Base-by-base conservation (phyloP, 2,329 filamentous ascomycete species). In the Chaetomiaceae sp. region DNA sequence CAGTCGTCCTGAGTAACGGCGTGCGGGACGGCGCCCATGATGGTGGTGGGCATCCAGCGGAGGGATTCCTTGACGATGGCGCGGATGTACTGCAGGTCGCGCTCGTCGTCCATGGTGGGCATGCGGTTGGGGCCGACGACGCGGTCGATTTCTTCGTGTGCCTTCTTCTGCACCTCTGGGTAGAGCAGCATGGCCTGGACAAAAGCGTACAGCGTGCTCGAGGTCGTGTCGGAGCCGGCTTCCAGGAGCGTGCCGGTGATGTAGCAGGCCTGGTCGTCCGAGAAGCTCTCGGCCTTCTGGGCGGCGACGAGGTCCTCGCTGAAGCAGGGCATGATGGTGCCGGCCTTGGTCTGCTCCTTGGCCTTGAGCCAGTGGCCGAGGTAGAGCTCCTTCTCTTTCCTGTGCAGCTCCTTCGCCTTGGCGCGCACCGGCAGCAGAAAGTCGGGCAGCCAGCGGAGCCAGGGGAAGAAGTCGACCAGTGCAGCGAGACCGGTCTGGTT, bases 181-280 rank as follows among this genome's bases (percentile, higher is more conserved):
- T 72, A 72, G 8, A 73, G 65, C 3, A 68, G 42, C 75, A 80
- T 77, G 6, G 78, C 78, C 19, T 74, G 66, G 1, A 76, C 64
- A 55, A 78, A 75, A 4, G 65, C 69, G 27, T 70, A 63, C 4
- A 79, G 66, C 0, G 68, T 72, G 29, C 65, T 64, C 31, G 69
- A 68, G 1, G 72, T 74, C 2, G 75, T 79, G 61, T 75, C 76
- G 6, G 71, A 70, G 19, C 68, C 73, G 7, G 66, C 73, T 31
- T 71, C 69, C 17, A 72, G 68, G 1, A 72, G 63, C 1, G 69
- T 67, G 12, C 70, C 70, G 0, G 64, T 63, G 23, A 69, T 66
- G 49, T 70, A 71, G 15, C 61, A 58, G 47, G 65, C 64, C 52
- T 68, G 59, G n/a, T 64, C 65, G 29, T 71, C 68, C 2, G 57